Conservation (phyloP, 139 green algal species). For the Mychonastes homosphaera region DNA sequence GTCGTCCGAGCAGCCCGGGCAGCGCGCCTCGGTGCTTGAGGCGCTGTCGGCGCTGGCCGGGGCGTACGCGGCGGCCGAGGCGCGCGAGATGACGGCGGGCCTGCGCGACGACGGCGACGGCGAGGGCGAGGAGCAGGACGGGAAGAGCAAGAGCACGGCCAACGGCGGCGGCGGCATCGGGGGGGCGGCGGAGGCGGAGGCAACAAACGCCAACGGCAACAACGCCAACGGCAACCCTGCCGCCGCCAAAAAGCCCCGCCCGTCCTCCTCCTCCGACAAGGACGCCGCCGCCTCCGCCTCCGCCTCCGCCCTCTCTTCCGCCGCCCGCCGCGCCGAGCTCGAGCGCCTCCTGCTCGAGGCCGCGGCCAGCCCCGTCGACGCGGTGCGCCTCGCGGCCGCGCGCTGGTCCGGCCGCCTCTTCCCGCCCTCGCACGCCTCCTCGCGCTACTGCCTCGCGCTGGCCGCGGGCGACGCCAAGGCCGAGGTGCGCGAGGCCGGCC, state of each 20-base stretch:
- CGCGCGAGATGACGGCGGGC: background rate
- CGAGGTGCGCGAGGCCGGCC: conserved; percentile 34
- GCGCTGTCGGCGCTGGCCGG: conserved; percentile 35
- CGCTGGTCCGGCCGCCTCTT: conserved; percentile 60
- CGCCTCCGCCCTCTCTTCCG: no score
- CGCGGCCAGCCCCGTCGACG: no score
- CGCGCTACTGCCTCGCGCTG: conserved; percentile 38
- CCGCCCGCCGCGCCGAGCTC: no score
- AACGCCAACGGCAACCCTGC: background rate
- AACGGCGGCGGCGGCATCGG: no score
- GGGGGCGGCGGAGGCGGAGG: background rate
- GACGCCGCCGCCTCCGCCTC: no score
- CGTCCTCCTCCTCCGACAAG: no score
- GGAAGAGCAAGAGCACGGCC: no score
- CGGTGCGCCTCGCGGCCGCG: conserved; percentile 29
- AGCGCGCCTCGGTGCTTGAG: conserved; percentile 59
- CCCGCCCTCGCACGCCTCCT: conserved; percentile 20
- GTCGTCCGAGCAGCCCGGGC: conserved; percentile 21
- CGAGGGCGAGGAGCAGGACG: conserved; percentile 18
- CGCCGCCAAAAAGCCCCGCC: no score
- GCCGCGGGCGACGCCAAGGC: conserved; percentile 46
- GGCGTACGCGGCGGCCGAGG: conserved; percentile 31
- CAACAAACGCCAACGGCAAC: background rate
- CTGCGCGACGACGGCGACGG: background rate
- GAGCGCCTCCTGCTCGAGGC: no score